Percentiles rank a stretch among this genome's conserved stretches.
Conservation (phyloP, 2,329 filamentous ascomycete species). For the Pseudogymnoascus sp. region DNA sequence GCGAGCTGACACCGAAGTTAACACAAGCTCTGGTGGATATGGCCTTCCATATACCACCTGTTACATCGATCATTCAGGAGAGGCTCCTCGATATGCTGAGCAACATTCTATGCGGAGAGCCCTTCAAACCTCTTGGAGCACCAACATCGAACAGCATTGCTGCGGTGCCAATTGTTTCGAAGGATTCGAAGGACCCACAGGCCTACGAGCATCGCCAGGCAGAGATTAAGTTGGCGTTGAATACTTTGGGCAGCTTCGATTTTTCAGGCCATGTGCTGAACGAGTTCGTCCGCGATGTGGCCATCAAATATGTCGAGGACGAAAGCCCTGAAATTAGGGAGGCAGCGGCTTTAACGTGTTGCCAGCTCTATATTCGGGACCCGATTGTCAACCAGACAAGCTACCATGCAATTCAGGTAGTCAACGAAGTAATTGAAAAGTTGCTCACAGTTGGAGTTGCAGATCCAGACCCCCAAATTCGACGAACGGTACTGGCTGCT, state of each 20-base stretch:
- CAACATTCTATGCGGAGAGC: slow-evolving; percentile 82
- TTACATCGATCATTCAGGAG: slow-evolving; percentile 88
- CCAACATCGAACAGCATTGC: slow-evolving; percentile 74
- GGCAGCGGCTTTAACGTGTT: slow-evolving; percentile 91
- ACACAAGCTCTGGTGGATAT: slow-evolving; percentile 96
- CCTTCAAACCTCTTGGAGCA: slow-evolving; percentile 86
- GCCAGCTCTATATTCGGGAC: slow-evolving; percentile 92
- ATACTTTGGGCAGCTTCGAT: slow-evolving; percentile 96
- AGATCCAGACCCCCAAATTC: slow-evolving; percentile 81
- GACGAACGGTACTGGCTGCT: slow-evolving; percentile 78
- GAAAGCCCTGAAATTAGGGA: slow-evolving; percentile 90
- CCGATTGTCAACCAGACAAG: slow-evolving; percentile 98
- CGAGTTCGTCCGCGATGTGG: slow-evolving; percentile 96
- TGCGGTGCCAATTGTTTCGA: slow-evolving; percentile 73
- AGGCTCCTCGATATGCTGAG: slow-evolving; percentile 91
- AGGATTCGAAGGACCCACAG: slow-evolving; percentile 76
- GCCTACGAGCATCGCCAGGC: slow-evolving; percentile 73
- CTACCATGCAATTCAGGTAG: slow-evolving; percentile 91
- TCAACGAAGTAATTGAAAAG: slow-evolving; percentile 96
- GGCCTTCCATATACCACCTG: slow-evolving; percentile 96
- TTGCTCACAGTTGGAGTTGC: slow-evolving; percentile 90
- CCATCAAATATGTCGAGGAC: slow-evolving; percentile 95
- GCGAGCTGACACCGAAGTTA: slow-evolving; percentile 84
- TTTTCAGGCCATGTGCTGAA: slow-evolving; percentile 90
- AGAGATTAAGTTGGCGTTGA: slow-evolving; percentile 86